These are phyloP conservation scores for Emericellopsis terricola DNA, from an alignment of 495 filamentous ascomycete species.

Conservation along the genomic window DNA sequence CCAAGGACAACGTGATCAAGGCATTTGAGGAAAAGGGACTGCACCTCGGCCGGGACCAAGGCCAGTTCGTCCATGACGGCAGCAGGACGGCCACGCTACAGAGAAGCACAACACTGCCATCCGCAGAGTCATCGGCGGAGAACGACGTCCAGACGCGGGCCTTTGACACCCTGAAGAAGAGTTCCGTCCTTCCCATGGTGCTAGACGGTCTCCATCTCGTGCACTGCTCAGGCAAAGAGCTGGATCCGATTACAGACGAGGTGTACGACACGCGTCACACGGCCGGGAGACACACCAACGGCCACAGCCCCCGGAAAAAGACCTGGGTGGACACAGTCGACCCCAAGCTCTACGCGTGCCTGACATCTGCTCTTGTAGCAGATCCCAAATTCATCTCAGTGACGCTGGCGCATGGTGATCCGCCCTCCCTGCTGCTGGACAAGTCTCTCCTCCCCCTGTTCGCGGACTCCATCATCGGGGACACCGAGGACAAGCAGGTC, in stretches of 20 bases:
- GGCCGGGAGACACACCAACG: conserved; percentile 7
- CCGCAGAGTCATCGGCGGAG: conserved; percentile 6
- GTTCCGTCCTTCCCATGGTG: conserved; percentile 55
- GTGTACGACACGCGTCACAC: conserved; percentile 12
- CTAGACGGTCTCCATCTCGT: conserved; percentile 52
- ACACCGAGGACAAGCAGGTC: conserved; percentile 61
- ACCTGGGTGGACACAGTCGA: conserved; percentile 34
- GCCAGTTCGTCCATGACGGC: conserved; percentile 41
- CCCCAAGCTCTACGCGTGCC: conserved; percentile 46
- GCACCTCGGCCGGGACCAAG: conserved; percentile 51
- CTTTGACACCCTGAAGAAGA: conserved; percentile 55
- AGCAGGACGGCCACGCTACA: not conserved
- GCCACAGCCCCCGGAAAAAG: conserved; percentile 12
- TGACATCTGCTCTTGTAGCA: conserved; percentile 50
- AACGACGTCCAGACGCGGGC: conserved; percentile 68
- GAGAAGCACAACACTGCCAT: too few relatives aligned
- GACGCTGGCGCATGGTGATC: conserved; percentile 70
- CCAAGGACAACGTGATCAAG: conserved; percentile 51
- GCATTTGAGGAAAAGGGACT: conserved; percentile 70
- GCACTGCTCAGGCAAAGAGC: conserved; percentile 55
- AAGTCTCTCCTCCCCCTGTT: conserved; percentile 48
- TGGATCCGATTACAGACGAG: conserved; percentile 6
- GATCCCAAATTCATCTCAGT: conserved; percentile 69
- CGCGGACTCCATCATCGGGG: conserved; percentile 55
- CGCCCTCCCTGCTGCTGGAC: conserved; percentile 69